These are phyloP conservation scores for Fusarium phyllophilum DNA, from an alignment of 2,329 filamentous ascomycete genomes.

Conservation along the genomic window DNA sequence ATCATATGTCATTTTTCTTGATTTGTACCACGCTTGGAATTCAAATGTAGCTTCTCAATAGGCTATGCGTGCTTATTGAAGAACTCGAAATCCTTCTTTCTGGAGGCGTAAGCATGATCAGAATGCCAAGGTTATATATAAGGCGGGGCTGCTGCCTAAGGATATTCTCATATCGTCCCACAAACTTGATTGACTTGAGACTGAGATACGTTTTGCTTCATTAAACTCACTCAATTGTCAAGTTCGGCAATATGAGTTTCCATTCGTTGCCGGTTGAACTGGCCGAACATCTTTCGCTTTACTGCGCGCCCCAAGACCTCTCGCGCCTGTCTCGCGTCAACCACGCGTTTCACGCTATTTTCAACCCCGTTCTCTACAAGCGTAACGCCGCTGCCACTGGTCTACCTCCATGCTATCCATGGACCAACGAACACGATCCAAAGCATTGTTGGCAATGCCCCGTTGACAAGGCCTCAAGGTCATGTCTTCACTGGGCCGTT, in stretches of 20 bases:
- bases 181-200: neutral
- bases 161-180: neutral
- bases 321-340: neutral
- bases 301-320: neutral
- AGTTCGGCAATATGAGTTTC: neutral
- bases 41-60: neutral
- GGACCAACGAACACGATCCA: neutral
- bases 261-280: neutral
- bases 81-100: too few species aligned
- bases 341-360: neutral
- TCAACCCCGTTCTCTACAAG: neutral
- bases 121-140: neutral
- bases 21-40: neutral
- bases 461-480: fast-evolving
- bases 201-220: fast-evolving
- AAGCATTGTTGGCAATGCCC: neutral
- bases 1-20: fast-evolving
- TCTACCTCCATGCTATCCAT: neutral
- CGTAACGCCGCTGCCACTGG: neutral
- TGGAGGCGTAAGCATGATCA: neutral
- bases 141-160: neutral
- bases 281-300: neutral
- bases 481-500: neutral
- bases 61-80: neutral
- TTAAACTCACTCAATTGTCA: fast-evolving